Percentiles rank a stretch among this genome's conserved stretches.
Evolutionary conservation across 2,329 filamentous ascomycete genomes (phyloP).

Genomic region (Aspergillus eucalypticola): DNA sequence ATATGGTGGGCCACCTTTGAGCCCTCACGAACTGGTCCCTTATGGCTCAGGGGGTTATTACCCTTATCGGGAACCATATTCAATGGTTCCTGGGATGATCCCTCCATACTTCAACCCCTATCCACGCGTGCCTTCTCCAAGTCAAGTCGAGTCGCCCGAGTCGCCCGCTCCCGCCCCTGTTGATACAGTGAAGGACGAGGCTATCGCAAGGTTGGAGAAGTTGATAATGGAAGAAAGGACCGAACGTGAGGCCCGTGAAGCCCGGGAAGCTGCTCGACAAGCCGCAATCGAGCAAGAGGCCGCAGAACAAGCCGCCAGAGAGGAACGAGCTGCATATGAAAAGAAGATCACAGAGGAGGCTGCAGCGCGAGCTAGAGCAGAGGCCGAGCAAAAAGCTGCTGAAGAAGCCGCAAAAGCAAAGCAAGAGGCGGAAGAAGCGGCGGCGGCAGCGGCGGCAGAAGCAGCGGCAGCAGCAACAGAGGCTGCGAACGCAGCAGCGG

Average conservation of each 20-base stretch:
- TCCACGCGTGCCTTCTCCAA: conserved; percentile 37
- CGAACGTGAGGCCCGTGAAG: conserved; percentile 42
- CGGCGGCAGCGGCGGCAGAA: conserved; percentile 41
- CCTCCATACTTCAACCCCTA: conserved; percentile 40
- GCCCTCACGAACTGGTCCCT: conserved; percentile 40
- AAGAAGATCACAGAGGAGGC: conserved; percentile 46
- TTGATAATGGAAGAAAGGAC: conserved; percentile 51
- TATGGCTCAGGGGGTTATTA: conserved; percentile 38
- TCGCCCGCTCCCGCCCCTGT: conserved; percentile 35
- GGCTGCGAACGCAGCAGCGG: conserved; percentile 40
- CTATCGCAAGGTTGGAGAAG: conserved; percentile 64
- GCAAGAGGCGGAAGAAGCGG: conserved; percentile 45
- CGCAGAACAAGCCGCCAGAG: conserved; percentile 32
- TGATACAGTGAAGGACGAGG: conserved; percentile 56
- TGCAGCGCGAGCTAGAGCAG: conserved; percentile 50
- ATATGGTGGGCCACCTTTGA: conserved; percentile 34
- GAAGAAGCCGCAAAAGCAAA: conserved; percentile 53
- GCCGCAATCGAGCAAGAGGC: conserved; percentile 57
- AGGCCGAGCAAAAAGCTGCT: conserved; percentile 47
- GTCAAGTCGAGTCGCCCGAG: conserved; percentile 28
- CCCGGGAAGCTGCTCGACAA: conserved; percentile 40
- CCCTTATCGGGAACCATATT: conserved; percentile 38
- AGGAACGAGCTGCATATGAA: conserved; percentile 43
- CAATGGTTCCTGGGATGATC: conserved; percentile 37
- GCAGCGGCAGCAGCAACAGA: conserved; percentile 40